Percentiles rank a stretch among this genome's conserved stretches.
Conservation (phyloP, 2,329 filamentous ascomycete genomes). For the Stagonosporopsis chrysanthemi region DNA sequence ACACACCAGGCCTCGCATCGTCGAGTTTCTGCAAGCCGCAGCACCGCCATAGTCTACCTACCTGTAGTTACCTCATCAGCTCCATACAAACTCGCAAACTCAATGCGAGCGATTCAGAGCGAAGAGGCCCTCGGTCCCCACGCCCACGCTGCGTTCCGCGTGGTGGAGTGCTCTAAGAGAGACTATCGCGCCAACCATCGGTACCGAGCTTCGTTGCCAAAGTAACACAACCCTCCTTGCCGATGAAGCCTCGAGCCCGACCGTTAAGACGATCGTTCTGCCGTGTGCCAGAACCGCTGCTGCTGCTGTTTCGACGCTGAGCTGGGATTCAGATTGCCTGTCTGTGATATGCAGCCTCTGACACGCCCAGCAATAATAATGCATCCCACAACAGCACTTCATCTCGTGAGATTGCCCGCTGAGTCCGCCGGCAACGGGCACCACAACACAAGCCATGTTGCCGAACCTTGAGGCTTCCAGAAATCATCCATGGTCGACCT, state of each 20-base stretch:
- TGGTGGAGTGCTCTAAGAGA: slow-evolving; percentile 38
- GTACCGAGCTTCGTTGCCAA: slow-evolving; percentile 38
- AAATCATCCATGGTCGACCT: slow-evolving; percentile 36
- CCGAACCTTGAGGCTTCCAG: slow-evolving; percentile 22
- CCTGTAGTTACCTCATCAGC: slow-evolving; percentile 7
- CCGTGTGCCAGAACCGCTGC: background rate
- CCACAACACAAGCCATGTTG: slow-evolving; percentile 12
- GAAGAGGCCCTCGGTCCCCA: slow-evolving; percentile 20
- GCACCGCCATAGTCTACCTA: slow-evolving; percentile 2
- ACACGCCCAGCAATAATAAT: slow-evolving; percentile 20
- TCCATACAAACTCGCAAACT: slow-evolving; percentile 18
- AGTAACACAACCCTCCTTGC: slow-evolving; percentile 37
- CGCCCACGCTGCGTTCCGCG: slow-evolving; percentile 30
- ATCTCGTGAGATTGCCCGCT: slow-evolving; percentile 32
- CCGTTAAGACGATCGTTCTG: slow-evolving; percentile 28
- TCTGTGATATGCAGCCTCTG: slow-evolving; percentile 10
- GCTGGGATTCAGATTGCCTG: slow-evolving; percentile 10
- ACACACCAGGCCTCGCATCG: slow-evolving; percentile 8
- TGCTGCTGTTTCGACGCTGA: slow-evolving; percentile 19
- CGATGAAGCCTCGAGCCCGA: slow-evolving; percentile 28
- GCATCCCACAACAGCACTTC: slow-evolving; percentile 20
- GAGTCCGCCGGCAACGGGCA: slow-evolving; percentile 24
- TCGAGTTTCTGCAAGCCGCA: slow-evolving; percentile 22
- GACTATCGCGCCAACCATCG: slow-evolving; percentile 35
- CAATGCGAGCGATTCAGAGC: slow-evolving; percentile 15